These are phyloP conservation scores for Saposhnikovia divaricata DNA, from an alignment of 129 eudicot species.

Conservation along the genomic window DNA sequence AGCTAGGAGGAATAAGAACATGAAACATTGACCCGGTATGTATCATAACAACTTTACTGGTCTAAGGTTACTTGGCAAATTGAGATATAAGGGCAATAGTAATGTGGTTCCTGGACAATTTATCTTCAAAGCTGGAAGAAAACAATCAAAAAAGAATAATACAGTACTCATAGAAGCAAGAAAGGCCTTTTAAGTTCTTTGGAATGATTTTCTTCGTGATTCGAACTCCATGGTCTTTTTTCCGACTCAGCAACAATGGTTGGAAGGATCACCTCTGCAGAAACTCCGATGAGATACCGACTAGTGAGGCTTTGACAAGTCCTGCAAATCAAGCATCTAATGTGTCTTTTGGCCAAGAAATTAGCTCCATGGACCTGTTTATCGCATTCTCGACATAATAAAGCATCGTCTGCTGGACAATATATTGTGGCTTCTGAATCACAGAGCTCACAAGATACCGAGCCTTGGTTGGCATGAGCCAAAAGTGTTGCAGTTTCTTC, in stretches of 20 bases:
- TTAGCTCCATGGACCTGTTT: slow-evolving; percentile 40
- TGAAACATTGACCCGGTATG: neutral
- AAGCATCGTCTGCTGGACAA: slow-evolving; percentile 49
- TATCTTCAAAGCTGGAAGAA: neutral
- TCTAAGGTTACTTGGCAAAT: neutral
- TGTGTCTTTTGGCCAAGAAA: slow-evolving; percentile 48
- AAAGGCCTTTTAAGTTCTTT: slow-evolving; percentile 24
- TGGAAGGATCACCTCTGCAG: slow-evolving; percentile 31
- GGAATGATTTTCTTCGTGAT: slow-evolving; percentile 9
- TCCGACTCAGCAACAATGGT: slow-evolving; percentile 10
- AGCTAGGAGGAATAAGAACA: neutral
- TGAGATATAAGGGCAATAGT: neutral
- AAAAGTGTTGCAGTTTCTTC: slow-evolving; percentile 14
- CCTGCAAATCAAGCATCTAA: slow-evolving; percentile 41
- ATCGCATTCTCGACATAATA: slow-evolving; percentile 41
- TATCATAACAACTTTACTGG: neutral
- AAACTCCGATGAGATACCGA: slow-evolving; percentile 31
- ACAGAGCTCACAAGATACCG: slow-evolving; percentile 38
- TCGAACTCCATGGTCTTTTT: slow-evolving; percentile 13
- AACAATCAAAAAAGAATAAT: neutral
- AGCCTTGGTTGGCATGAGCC: slow-evolving; percentile 10
- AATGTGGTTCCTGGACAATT: neutral
- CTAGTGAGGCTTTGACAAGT: slow-evolving; percentile 27
- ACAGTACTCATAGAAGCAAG: slow-evolving; percentile 24
- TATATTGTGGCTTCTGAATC: slow-evolving; percentile 29